These are phyloP conservation scores for Fusarium nisikadoi DNA, from an alignment of 2,329 filamentous ascomycete genomes.

Conservation along the genomic window DNA sequence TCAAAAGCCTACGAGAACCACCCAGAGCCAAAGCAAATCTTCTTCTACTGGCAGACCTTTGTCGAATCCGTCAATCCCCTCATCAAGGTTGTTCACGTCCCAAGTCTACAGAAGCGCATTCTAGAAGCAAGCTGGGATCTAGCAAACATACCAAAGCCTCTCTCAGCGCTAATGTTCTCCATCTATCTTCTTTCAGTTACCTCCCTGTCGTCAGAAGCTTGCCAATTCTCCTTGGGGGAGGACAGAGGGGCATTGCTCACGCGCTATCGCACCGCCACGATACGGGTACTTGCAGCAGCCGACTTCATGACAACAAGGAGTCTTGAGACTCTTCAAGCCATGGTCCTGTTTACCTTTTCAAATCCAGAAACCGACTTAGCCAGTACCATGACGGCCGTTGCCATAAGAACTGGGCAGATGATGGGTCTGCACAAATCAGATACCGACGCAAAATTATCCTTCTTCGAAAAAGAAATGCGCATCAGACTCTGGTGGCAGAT, in stretches of 20 bases:
- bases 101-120: slow-evolving; percentile 47
- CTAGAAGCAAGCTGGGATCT: slow-evolving; percentile 46
- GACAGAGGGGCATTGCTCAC: slow-evolving; percentile 22
- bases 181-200: slow-evolving; percentile 45
- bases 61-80: slow-evolving; percentile 49
- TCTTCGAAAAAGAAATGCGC: slow-evolving; percentile 45
- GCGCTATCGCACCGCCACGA: slow-evolving; percentile 39
- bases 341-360: slow-evolving; percentile 45
- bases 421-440: slow-evolving; percentile 40
- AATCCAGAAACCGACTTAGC: slow-evolving; percentile 46
- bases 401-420: slow-evolving; percentile 41
- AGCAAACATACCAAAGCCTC: slow-evolving; percentile 12
- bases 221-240: slow-evolving; percentile 25
- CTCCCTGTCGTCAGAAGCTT: slow-evolving; percentile 30
- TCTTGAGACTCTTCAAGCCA: slow-evolving; percentile 46
- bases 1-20: slow-evolving; percentile 26
- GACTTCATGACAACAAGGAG: slow-evolving; percentile 44
- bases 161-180: slow-evolving; percentile 44
- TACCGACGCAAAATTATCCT: slow-evolving; percentile 14
- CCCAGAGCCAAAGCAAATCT: slow-evolving; percentile 47
- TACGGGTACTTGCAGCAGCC: slow-evolving; percentile 40
- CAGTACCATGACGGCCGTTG: slow-evolving; percentile 36
- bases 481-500: slow-evolving; percentile 46
- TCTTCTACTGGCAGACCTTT: slow-evolving; percentile 48
- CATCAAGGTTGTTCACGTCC: slow-evolving; percentile 47